Base-by-base conservation (phyloP, 2,329 filamentous ascomycete species). In the Trichoderma hamatum region DNA sequence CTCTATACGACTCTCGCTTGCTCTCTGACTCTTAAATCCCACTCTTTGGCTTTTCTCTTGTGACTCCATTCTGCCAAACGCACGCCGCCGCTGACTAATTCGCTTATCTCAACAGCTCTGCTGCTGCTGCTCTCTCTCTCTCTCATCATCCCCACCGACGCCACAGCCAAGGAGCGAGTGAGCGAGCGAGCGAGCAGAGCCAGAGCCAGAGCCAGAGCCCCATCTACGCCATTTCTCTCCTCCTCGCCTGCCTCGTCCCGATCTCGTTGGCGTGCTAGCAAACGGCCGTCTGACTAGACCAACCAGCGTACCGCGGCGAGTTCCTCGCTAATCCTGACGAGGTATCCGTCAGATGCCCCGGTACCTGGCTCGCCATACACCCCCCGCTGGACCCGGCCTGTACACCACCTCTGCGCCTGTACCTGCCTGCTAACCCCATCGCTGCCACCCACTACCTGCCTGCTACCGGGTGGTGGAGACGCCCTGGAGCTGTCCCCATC, bases 331-430 rank as follows among this genome's bases (percentile, higher is more conserved):
- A 43, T 19, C 16, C 36, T 19, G 19, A 16, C 16, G 30, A 61
- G 58, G 58, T 61, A 61, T 61, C 24, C 36, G 58, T 46, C 21
- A 46, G 26, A 24, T 19, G 58, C 36, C 19, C 36, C 34, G 58
- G 58, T 61, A 61, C 58, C 36, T 46, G 58, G 58, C 58, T 49
- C 24, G 32, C 39, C 39, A 32, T 36, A 43, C 58, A 36, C 55
- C 56, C 58, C 26, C 36, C 58, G 39, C 58, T n/a, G 36, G 58
- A 16, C 39, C 51, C 51, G 51, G 58, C 58, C 58, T 28, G 58
- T 61, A 61, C 58, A 61, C 58, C 34, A 34, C 58, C 58, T 61
- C 58, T 24, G 58, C 26, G 24, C 28, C 63, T 59, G 49, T 58
- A 56, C 52, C 52, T 67, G 39, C 51, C 52, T 66, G 5, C 26